Conservation (phyloP, 768 basidiomycete species). For the Phlebiopsis gigantea region DNA sequence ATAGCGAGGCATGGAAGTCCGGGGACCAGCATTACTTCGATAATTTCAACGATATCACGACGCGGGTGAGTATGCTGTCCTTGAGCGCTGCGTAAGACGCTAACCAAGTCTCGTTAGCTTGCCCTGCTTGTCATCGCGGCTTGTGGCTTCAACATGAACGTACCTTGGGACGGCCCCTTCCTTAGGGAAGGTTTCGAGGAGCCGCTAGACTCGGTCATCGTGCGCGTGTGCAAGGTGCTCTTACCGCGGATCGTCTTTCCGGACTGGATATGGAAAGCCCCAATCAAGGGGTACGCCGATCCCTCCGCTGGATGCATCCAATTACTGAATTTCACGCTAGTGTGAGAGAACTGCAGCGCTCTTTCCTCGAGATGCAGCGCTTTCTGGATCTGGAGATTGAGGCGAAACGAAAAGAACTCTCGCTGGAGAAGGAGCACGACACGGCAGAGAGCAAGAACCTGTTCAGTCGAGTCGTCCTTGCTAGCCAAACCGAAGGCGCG, state of each 20-base stretch:
- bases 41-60: conserved; percentile 11
- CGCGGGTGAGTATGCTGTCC: conserved; percentile 1
- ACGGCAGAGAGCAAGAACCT: conserved; percentile 8
- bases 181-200: not conserved
- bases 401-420: conserved; percentile 5
- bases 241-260: conserved; percentile 1
- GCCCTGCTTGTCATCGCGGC: conserved; percentile 11
- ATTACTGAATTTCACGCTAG: not conserved
- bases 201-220: conserved; percentile 6
- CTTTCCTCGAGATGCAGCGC: conserved; percentile 4
- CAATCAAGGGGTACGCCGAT: not conserved
- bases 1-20: conserved; percentile 9
- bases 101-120: not conserved
- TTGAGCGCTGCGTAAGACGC: no score
- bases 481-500: conserved; percentile 10
- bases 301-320: no score
- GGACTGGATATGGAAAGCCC: conserved; percentile 2
- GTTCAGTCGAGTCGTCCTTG: conserved; percentile 14
- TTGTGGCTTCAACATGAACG: conserved; percentile 10
- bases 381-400: conserved; percentile 17
- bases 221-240: conserved; percentile 1
- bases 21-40: conserved; percentile 8
- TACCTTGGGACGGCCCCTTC: conserved; percentile 9
- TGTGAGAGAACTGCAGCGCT: not conserved
- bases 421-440: not conserved